Base-by-base conservation (phyloP, 805 yeast genomes). In the Ogataea nitratoaversa region DNA sequence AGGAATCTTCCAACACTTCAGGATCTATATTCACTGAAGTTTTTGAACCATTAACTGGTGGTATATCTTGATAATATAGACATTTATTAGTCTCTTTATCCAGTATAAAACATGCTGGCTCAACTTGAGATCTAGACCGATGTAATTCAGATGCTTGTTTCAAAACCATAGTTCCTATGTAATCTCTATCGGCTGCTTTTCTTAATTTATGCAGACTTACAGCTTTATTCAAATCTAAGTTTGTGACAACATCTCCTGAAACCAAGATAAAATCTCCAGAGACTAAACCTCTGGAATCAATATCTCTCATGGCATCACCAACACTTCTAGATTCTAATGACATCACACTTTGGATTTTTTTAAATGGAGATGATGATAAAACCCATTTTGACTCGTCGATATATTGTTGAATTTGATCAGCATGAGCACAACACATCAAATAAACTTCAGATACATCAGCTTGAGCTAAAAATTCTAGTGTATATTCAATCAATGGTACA, bases 221-320 rank as follows among this genome's bases (percentile, higher is more conserved):
- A 28, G 84, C 85, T 51, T 81, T 77, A 34, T 73, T 74, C 46
- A 91, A 79, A 54, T 89, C 93, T 42, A 93, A 74, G 55, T 93
- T 93, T 31, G 96, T 84, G n/a, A 93, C 87, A 16, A 91, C 95
- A 60, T 93, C 99, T 14, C 99, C 99, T 8, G 95, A 79, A 24
- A 93, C 85, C 28, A 93, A 70, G 41, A 93, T 67, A 55, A 93
- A 93, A 62, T 93, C 99, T 12, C 95, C 90, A 1, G 85, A 79
- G 37, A 93, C 86, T 42, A 91, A 67, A 5, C 96, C 96, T 52
- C 95, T 72, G 45, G 86, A 82, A 61, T 93, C 99, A 43, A 93
- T 68, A 57, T 91, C 98, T 60, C 99, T 76, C 95, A 93, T 86
- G 17, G 95, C 95, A 65, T 93, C 99, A 50, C 99, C 99, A 9